Percentiles rank a stretch among this genome's conserved stretches.
phyloP scores from a whole-genome alignment of 2,329 filamentous ascomycete genomes.

The Ophiocordyceps robertsii region DNA sequence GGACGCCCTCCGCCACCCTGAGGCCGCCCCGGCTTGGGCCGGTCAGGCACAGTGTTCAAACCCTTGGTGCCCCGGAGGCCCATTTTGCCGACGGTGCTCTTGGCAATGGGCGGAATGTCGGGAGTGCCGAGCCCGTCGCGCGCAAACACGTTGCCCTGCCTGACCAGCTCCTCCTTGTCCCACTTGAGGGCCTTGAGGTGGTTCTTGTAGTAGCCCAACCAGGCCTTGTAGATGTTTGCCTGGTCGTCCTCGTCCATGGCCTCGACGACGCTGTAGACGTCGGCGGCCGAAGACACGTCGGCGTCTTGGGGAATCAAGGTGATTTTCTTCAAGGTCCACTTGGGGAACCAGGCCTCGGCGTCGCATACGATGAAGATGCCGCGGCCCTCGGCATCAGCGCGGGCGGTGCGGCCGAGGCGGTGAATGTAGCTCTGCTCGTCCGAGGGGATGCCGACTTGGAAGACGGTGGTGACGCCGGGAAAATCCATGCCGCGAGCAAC shows the following conservation, averaged over 20 bases:
- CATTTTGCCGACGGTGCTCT: conserved; percentile 41
- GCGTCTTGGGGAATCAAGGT: conserved; percentile 31
- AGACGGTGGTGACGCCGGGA: conserved; percentile 52
- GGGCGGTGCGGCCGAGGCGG: conserved; percentile 52
- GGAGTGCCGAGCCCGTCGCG: conserved; percentile 5
- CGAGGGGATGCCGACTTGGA: conserved; percentile 47
- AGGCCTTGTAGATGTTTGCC: conserved; percentile 39
- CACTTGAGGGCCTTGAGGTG: conserved; percentile 30
- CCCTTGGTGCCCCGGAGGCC: conserved; percentile 38
- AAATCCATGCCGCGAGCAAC: conserved; percentile 63
- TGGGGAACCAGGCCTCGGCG: conserved; percentile 35
- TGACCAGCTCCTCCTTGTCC: conserved; percentile 31
- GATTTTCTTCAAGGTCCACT: conserved; percentile 38
- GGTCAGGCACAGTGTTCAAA: conserved; percentile 29
- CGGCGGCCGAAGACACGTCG: conserved; percentile 26
- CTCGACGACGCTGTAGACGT: conserved; percentile 9
- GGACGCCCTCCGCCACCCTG: too few species aligned
- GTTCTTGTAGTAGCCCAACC: conserved; percentile 43
- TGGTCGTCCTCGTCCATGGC: conserved; percentile 30
- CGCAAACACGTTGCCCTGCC: conserved; percentile 10
- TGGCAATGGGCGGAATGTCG: conserved; percentile 32
- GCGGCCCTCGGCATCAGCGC: conserved; percentile 49
- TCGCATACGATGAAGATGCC: conserved; percentile 46
- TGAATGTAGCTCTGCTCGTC: conserved; percentile 54
- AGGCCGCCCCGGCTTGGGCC: conserved; percentile 12